Conservation (phyloP, 2,329 filamentous ascomycete species). For the Diaporthe ilicicola region DNA sequence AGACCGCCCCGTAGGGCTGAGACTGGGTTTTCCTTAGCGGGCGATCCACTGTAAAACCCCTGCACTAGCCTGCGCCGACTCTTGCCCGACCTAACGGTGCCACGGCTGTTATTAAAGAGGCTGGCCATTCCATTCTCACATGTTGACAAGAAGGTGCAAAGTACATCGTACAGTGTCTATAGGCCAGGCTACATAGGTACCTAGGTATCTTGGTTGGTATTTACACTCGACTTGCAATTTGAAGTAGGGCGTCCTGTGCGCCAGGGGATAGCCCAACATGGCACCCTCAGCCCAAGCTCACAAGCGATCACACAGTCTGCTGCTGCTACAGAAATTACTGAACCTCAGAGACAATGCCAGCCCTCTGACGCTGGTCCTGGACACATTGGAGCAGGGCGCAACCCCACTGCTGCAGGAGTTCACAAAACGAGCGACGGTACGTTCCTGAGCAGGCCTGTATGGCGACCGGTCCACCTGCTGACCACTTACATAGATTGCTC, state of each 20-base stretch:
- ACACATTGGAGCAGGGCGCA: constrained; percentile 84
- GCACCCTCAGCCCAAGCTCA: constrained; percentile 37
- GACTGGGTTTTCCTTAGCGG: constrained; percentile 13
- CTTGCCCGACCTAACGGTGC: not conserved
- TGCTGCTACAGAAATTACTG: constrained; percentile 41
- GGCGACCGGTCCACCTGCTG: not conserved
- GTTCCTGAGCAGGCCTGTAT: constrained; percentile 28
- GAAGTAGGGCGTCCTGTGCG: too few species aligned
- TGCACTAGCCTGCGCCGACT: not conserved
- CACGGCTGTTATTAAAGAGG: not conserved
- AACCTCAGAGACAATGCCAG: constrained; percentile 79
- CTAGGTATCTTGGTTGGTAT: too few species aligned
- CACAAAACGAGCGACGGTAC: constrained; percentile 76
- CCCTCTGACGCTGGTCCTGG: constrained; percentile 86
- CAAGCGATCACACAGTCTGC: constrained; percentile 38
- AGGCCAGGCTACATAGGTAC: too few species aligned
- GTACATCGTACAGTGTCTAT: not conserved
- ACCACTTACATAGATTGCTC: constrained; percentile 58
- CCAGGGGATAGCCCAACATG: constrained; percentile 32
- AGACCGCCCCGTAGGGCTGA: constrained; percentile 12
- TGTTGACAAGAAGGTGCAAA: not conserved
- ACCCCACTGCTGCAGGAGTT: constrained; percentile 77
- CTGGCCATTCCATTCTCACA: not conserved
- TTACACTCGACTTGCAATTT: not conserved
- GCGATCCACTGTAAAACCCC: constrained; percentile 19